Base-by-base conservation (phyloP, 2,329 filamentous ascomycete genomes). In the Geosmithia morbida region DNA sequence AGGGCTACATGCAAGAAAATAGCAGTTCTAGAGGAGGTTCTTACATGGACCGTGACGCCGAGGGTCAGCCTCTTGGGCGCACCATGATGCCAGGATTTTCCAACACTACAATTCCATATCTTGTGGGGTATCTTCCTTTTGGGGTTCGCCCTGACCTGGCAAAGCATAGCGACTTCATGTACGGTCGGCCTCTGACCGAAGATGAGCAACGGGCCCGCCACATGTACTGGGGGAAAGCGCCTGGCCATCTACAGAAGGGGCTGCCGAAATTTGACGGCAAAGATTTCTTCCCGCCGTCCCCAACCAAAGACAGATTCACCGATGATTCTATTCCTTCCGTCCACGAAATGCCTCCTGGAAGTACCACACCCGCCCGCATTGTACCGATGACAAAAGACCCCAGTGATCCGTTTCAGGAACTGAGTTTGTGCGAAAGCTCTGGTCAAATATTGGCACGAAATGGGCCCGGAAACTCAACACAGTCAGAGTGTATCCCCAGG, bases 241-340 rank as follows among this genome's bases (percentile, higher is more conserved):
- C 76, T 41, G 66, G 62, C 29, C 67, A 70, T 52, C 65, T 67
- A 13, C 66, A 71, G 45, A 67, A 64, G 33, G 74, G 75, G 2
- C 62, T 81, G 41, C 77, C 78, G 33, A 81, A 77, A 57, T 83
- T 78, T 53, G 77, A 82, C 52, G 77, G 79, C 20, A 79, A 77
- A 57, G 70, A 81, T 56, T 81, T 81, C 53, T 81, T 80, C 51
- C 74, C 72, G 29, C 63, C 74, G 2, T 79, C 77, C 1, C 74
- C 75, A 1, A 57, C 60, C 51, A 75, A 73, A 55, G 54, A 60
- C 33, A 51, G 50, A 29, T 51, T 52, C 10, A 20, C 49, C 3
- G 49, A 50, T 17, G 39, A 43, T 18, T 17, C 16, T 14, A 42
- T 29, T 10, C 29, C n/a, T 26, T 26, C 43, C 4, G 26, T 30